Percentiles rank a stretch among this genome's conserved stretches.
Evolutionary conservation across 108 stramenopile genomes (phyloP).

Genomic region (Nitzschia palea): DNA sequence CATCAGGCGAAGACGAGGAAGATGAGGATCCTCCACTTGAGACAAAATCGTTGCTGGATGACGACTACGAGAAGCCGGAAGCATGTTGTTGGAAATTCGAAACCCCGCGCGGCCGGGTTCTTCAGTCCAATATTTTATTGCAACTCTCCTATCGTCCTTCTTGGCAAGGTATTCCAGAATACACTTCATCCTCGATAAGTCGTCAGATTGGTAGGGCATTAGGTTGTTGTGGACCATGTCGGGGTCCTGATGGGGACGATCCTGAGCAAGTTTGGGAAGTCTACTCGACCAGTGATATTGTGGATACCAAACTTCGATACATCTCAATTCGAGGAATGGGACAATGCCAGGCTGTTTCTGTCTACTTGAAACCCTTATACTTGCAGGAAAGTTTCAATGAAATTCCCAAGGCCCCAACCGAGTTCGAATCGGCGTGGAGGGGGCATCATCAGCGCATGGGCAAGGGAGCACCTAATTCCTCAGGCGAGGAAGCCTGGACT

Average conservation of each 20-base stretch:
- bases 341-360: conserved; percentile 64
- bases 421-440: conserved; percentile 8
- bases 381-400: conserved; percentile 6
- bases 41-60: conserved; percentile 28
- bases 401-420: neutral
- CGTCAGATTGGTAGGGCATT: neutral
- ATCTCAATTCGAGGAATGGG: conserved; percentile 66
- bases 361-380: conserved; percentile 51
- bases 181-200: conserved; percentile 37
- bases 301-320: conserved; percentile 17
- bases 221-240: conserved; percentile 15
- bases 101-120: conserved; percentile 30
- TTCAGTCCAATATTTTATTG: conserved; percentile 48
- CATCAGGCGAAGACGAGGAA: neutral
- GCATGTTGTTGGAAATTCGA: conserved; percentile 43
- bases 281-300: conserved; percentile 35
- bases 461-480: neutral
- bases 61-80: conserved; percentile 2
- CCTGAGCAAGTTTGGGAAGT: conserved; percentile 32
- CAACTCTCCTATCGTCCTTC: conserved; percentile 71
- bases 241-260: neutral
- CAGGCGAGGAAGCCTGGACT: conserved; percentile 4
- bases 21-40: conserved; percentile 1
- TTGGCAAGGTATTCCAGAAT: conserved; percentile 71
- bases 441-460: conserved; percentile 24